Conservation (phyloP, 768 basidiomycete genomes). For the Podaxis sp. region DNA sequence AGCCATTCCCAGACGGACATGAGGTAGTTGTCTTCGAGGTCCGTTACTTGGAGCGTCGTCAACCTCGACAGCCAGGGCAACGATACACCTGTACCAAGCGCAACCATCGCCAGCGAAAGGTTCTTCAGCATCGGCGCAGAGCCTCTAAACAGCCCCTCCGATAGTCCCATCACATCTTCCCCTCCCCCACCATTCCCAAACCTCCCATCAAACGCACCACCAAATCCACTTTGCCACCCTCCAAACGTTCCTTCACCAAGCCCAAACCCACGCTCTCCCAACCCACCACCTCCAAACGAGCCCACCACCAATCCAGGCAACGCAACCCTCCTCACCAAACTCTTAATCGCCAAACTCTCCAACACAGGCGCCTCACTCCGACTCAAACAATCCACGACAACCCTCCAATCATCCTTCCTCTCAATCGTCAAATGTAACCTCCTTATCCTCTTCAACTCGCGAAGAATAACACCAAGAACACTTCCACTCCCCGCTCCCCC, state of each 20-base stretch:
- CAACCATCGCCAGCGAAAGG: constrained; percentile 10
- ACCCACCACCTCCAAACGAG: too few species aligned
- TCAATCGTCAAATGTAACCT: constrained; percentile 13
- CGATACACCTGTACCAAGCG: neutral
- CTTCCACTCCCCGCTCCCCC: neutral
- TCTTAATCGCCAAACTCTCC: constrained; percentile 8
- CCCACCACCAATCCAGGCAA: neutral
- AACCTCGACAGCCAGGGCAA: constrained; percentile 4
- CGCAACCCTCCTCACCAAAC: constrained; percentile 2
- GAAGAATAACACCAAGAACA: neutral
- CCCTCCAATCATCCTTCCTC: constrained; percentile 11
- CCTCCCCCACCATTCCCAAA: neutral
- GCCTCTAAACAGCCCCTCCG: constrained; percentile 4
- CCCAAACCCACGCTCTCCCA: too few species aligned
- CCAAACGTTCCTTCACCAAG: too few species aligned
- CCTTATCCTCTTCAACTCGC: constrained; percentile 5
- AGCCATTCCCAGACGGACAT: constrained; percentile 11
- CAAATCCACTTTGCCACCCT: too few species aligned
- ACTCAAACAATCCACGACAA: constrained; percentile 1
- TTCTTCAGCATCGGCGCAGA: neutral
- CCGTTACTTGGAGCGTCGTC: constrained; percentile 10
- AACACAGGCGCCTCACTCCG: constrained; percentile 1
- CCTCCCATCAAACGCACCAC: too few species aligned
- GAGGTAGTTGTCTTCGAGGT: constrained; percentile 4
- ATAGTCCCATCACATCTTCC: neutral